These are phyloP conservation scores for Zasmidium angulare DNA, from an alignment of 2,329 filamentous ascomycete species.

Conservation along the genomic window DNA sequence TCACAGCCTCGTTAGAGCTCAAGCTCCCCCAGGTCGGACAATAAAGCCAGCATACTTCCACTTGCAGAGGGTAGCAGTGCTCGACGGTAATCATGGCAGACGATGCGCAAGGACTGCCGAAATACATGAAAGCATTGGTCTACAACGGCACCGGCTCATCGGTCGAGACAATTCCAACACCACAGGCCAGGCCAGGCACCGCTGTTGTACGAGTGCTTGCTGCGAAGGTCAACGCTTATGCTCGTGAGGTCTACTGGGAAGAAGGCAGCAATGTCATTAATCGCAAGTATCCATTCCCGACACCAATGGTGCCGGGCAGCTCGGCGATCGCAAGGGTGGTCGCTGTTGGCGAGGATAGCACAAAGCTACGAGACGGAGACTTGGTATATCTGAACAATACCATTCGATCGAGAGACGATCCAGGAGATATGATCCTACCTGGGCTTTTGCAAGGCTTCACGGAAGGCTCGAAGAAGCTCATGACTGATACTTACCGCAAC, in stretches of 20 bases:
- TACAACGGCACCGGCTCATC: neutral
- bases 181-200: neutral
- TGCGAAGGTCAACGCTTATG: neutral
- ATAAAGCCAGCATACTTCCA: too few relatives aligned
- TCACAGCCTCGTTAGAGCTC: too few relatives aligned
- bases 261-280: neutral
- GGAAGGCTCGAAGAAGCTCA: constrained; percentile 33
- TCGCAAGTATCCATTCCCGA: constrained; percentile 34
- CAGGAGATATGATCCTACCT: constrained; percentile 29
- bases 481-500: constrained; percentile 39
- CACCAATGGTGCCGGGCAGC: constrained; percentile 37
- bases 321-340: constrained; percentile 39
- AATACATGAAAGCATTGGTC: too few relatives aligned
- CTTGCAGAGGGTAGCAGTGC: too few relatives aligned
- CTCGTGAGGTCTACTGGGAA: neutral
- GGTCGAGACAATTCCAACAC: neutral
- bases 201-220: neutral
- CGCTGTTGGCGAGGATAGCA: constrained; percentile 39
- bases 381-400: constrained; percentile 40
- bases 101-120: too few relatives aligned
- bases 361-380: constrained; percentile 34
- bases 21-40: too few relatives aligned
- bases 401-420: constrained; percentile 41
- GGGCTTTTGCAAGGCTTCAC: constrained; percentile 29
- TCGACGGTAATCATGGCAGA: too few relatives aligned